Percentiles rank a stretch among this genome's conserved stretches.
These are phyloP conservation scores for Kockovaella imperatae DNA, from an alignment of 768 basidiomycete species.

Conservation along the genomic window DNA sequence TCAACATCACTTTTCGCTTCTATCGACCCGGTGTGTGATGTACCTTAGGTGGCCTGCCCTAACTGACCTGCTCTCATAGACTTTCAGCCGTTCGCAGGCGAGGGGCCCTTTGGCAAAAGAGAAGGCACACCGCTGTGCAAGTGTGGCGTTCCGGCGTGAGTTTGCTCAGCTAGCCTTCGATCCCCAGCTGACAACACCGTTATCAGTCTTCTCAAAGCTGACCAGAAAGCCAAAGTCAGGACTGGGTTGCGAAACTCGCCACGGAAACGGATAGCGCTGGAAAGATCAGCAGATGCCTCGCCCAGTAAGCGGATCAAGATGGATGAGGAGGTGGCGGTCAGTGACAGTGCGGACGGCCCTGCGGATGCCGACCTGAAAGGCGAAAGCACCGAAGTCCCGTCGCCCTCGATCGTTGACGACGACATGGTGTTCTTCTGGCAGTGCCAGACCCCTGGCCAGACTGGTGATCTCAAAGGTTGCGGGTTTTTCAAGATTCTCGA, in stretches of 20 bases:
- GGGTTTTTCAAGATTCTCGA: slow-evolving; percentile 43
- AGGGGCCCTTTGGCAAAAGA: slow-evolving; percentile 15
- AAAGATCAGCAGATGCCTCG: slow-evolving; percentile 1
- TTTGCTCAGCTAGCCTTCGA: background rate
- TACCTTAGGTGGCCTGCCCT: background rate
- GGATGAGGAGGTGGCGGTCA: background rate
- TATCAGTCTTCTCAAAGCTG: slow-evolving; percentile 38
- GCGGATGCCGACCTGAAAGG: too few relatives aligned
- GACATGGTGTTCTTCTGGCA: slow-evolving; percentile 43
- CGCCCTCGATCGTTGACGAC: slow-evolving; percentile 20
- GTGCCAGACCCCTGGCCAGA: slow-evolving; percentile 37
- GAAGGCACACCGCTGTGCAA: slow-evolving; percentile 40
- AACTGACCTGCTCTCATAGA: slow-evolving; percentile 19
- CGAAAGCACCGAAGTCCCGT: too few relatives aligned
- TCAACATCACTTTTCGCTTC: slow-evolving; percentile 45
- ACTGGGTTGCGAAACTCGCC: slow-evolving; percentile 6
- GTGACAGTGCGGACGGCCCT: background rate
- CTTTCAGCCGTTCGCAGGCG: slow-evolving; percentile 32
- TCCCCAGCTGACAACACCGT: background rate
- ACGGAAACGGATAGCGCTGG: background rate
- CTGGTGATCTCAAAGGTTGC: slow-evolving; percentile 42
- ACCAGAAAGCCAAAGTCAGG: slow-evolving; percentile 43
- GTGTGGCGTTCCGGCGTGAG: slow-evolving; percentile 43
- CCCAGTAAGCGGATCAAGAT: too few relatives aligned
- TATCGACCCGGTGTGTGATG: slow-evolving; percentile 10